Evolutionary conservation across 352 stramenopile genomes (phyloP).

Genomic region (Pseudoperonospora humuli): DNA sequence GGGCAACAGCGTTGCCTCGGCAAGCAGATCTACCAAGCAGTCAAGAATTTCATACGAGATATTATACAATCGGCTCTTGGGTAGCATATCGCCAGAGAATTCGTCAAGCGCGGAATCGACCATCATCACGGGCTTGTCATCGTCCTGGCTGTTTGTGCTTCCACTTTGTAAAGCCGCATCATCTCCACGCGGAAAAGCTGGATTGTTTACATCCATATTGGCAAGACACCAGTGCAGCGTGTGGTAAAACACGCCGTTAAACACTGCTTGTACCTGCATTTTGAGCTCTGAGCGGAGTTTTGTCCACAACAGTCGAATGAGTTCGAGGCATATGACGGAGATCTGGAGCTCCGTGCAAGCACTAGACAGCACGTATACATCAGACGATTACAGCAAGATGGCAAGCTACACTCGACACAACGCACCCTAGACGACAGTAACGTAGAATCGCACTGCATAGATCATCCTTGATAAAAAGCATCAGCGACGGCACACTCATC

Average conservation of each 20-base stretch:
- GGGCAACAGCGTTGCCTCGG: constrained; percentile 91
- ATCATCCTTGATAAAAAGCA: constrained; percentile 82
- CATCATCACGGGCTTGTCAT: constrained; percentile 11
- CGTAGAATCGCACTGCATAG: constrained; percentile 65
- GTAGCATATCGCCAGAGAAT: constrained; percentile 51
- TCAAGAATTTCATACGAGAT: constrained; percentile 81
- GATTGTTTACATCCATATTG: constrained; percentile 53
- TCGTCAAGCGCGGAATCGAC: constrained; percentile 54
- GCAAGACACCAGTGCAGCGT: constrained; percentile 61
- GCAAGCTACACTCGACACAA: not conserved
- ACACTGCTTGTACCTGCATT: constrained; percentile 72
- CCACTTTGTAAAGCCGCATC: constrained; percentile 6
- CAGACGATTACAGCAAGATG: constrained; percentile 1
- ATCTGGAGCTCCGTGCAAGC: constrained; percentile 51
- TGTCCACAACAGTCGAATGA: constrained; percentile 69
- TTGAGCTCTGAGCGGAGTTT: constrained; percentile 65
- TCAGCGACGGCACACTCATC: constrained; percentile 48
- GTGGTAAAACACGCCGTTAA: constrained; percentile 64
- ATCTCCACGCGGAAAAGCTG: constrained; percentile 43
- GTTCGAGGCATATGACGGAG: constrained; percentile 43
- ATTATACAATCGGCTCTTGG: constrained; percentile 42
- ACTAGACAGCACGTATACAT: constrained; percentile 13
- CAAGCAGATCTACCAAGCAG: constrained; percentile 93
- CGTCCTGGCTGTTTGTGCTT: not conserved
- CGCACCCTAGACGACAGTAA: constrained; percentile 62